Evolutionary conservation across 2,329 filamentous ascomycete species (phyloP), one percentile per base, ranked within the genome.

Genomic region (Aspergillus sp.): DNA sequence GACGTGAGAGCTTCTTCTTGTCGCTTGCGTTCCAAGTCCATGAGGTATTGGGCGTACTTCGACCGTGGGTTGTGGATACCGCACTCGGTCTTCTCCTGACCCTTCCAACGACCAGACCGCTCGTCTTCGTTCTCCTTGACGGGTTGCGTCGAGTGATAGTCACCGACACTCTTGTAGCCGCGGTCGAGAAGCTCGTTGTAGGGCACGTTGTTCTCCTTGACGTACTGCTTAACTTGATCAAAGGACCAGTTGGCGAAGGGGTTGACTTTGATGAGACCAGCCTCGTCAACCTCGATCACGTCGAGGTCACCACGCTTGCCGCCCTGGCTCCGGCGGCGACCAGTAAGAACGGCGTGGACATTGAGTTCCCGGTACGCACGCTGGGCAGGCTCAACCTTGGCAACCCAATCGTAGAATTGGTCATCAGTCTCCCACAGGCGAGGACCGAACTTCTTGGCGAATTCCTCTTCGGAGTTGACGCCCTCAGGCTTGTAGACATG

Each of bases 11-110:
- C 77, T 58, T 80, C 73, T 54, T 82, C 79, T 57, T 83, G 76
- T 54, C 77, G 74, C 75, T 88, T 84, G 63, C 78, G 73, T 65
- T 89, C 84, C 69, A 86, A 81, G 52, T 89, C 83, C 60, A 79
- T 77, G 48, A 95, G 73, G 71, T 86, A 96, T 71, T 90, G 83
- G 9, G 90, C 87, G 64, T 97, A 98, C 59, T 90, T 85, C 49
- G 88, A 95, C 69, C 90, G 85, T 72, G 93, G 94, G 78, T 97
- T 97, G 81, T 98, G 93, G 65, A 98, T 97, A 43, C 93, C 93
- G 69, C 93, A 98, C 76, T 98, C 93, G 13, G 90, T 94, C 84
- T 98, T 98, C 62, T 79, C 75, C 70, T 90, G 86, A 53, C 93
- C 93, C 80, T 95, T 96, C 93, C 93, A 98, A 58, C 93, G 85